Conservation (phyloP, 495 filamentous ascomycete species). For the Penicillium parvum region DNA sequence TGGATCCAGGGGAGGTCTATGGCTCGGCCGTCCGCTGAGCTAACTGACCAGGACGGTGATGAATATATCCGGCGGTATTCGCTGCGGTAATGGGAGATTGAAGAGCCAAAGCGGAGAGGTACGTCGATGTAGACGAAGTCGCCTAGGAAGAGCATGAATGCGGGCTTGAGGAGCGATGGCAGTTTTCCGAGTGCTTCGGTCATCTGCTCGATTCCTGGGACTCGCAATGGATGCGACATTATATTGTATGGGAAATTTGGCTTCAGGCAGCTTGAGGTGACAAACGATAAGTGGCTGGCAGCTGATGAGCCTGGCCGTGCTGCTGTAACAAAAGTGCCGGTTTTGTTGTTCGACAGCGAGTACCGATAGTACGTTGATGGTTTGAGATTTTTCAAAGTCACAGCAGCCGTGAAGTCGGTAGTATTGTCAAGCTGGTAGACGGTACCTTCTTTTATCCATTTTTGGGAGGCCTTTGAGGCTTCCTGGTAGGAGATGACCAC, state of each 20-base stretch:
- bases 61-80: slow-evolving; percentile 93
- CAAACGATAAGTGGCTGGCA: slow-evolving; percentile 72
- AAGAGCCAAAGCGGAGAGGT: slow-evolving; percentile 68
- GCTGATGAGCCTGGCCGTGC: slow-evolving; percentile 58
- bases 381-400: slow-evolving; percentile 53
- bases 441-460: slow-evolving; percentile 63
- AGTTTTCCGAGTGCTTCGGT: slow-evolving; percentile 53
- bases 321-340: slow-evolving; percentile 70
- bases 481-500: slow-evolving; percentile 62
- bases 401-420: slow-evolving; percentile 73
- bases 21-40: slow-evolving; percentile 38
- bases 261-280: slow-evolving; percentile 89
- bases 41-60: slow-evolving; percentile 76
- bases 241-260: slow-evolving; percentile 84
- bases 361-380: slow-evolving; percentile 72
- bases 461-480: slow-evolving; percentile 18
- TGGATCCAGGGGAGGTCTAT: slow-evolving; percentile 88
- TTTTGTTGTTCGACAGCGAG: slow-evolving; percentile 74
- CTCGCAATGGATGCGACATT: slow-evolving; percentile 70
- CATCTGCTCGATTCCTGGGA: slow-evolving; percentile 72
- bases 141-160: slow-evolving; percentile 98
- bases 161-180: slow-evolving; percentile 51
- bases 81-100: slow-evolving; percentile 70
- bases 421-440: slow-evolving; percentile 61
- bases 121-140: slow-evolving; percentile 99